Base-by-base conservation (phyloP, 441 rosid species). In the Erodium texanum region DNA sequence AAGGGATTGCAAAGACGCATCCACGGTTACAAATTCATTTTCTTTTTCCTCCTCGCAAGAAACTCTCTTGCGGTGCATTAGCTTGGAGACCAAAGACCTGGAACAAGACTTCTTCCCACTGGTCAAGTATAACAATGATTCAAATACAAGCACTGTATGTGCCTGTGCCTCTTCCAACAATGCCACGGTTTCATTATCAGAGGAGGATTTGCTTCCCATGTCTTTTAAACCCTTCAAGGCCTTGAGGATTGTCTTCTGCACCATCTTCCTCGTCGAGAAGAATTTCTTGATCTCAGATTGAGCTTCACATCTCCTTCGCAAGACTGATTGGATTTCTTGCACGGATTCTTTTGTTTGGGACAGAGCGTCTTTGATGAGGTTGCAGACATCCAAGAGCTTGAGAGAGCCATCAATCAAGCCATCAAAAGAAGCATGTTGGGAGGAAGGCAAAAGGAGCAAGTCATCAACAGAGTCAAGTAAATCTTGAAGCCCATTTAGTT, bases 361-460 rank as follows among this genome's bases (percentile, higher is more conserved):
- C 70, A 82, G 34, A 20, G 76, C 74, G 74, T 85, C 84, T 50
- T 70, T 82, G 1, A 78, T 69, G n/a, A 63, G 8, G 66, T 72
- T 66, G 16, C 82, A 83, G 5, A 75, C 20, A 62, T 85, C 82
- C 71, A 80, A 70, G 62, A 80, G 12, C 67, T 76, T 48, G 2
- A 82, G 76, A 34, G 84, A 83, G 64, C 73, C 80, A 34, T 83
- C 78, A 38, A 78, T 59, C 10, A 81, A 3, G 23, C 74, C 81
- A 7, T 83, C 75, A 2, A 70, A 72, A 11, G 43, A 36, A 36
- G 29, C 29, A 1, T 27, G 29, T 27, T 27, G 29, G 29, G 29
- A 1, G 2, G 29, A 27, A 27, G 29, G 29, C 29, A 27, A 4
- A 1, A 27, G 29, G 29, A 27, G 2, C 29, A 27, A 27, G 2